These are phyloP conservation scores for Dactylis glomerata DNA, from an alignment of 176 grass and related monocot genomes.

Conservation along the genomic window DNA sequence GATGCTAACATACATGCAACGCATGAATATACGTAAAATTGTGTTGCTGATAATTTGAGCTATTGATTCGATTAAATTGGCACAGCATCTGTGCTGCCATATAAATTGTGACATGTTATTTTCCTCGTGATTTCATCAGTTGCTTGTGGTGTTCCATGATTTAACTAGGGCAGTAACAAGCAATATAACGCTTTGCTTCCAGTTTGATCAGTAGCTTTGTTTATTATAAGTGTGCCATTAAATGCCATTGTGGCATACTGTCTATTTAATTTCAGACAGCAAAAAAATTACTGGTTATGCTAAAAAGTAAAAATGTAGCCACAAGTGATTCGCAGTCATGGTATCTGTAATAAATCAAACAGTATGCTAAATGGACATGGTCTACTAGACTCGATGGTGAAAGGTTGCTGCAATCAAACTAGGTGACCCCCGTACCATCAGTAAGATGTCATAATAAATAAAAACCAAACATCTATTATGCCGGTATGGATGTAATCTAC, in stretches of 20 bases:
- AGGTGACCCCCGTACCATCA: not conserved
- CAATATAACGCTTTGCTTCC: not conserved
- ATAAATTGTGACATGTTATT: not conserved
- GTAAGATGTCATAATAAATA: slow-evolving; percentile 32
- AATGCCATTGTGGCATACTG: not conserved
- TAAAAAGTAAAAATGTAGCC: not conserved
- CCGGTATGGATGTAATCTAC: slow-evolving; percentile 7
- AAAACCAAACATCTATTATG: not conserved
- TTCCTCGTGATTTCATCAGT: not conserved
- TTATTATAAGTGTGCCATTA: not conserved
- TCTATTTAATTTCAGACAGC: not conserved
- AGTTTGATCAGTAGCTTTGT: not conserved
- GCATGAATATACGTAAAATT: slow-evolving; percentile 14
- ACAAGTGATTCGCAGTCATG: not conserved
- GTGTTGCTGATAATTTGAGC: not conserved
- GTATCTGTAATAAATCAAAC: not conserved
- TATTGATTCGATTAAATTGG: slow-evolving; percentile 18
- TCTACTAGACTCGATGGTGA: not conserved
- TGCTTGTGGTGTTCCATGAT: not conserved
- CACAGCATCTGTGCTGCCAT: slow-evolving; percentile 1
- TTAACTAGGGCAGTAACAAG: not conserved
- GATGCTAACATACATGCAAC: slow-evolving; percentile 13
- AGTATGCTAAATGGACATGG: not conserved
- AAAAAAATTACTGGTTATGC: not conserved
- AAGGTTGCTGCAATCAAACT: not conserved